These are phyloP conservation scores for Adiantum capillusveneris DNA, from an alignment of 75 land plant species.

Conservation along the genomic window DNA sequence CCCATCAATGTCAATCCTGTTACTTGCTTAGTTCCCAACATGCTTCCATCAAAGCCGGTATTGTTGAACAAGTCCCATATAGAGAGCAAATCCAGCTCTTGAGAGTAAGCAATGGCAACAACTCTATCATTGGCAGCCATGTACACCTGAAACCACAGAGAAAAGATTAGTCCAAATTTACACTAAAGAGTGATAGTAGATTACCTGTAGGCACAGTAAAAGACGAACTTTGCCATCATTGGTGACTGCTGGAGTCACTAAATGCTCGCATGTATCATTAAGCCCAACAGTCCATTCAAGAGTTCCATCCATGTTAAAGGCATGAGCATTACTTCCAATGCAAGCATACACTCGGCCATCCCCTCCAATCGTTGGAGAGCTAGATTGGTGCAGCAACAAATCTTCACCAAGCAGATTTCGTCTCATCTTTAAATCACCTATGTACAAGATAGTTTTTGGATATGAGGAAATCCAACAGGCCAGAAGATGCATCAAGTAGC, in stretches of 20 bases:
- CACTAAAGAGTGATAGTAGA: too few relatives aligned
- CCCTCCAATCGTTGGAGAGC: not conserved
- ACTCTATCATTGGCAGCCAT: not conserved
- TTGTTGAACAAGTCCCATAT: not conserved
- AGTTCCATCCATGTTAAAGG: not conserved
- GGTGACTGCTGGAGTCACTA: not conserved
- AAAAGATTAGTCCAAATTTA: too few relatives aligned
- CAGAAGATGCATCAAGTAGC: too few relatives aligned
- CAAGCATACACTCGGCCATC: slow-evolving; percentile 4
- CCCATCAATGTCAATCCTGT: slow-evolving; percentile 1
- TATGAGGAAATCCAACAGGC: too few relatives aligned
- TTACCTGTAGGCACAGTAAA: too few relatives aligned
- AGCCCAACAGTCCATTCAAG: not conserved
- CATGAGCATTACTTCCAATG: not conserved
- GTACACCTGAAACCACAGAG: not conserved
- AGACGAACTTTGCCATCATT: not conserved
- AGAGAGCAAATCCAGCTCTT: not conserved
- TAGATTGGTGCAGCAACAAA: not conserved
- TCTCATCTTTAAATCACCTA: not conserved
- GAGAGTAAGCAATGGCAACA: not conserved
- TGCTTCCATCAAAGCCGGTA: not conserved
- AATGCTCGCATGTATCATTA: not conserved
- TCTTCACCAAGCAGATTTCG: not conserved
- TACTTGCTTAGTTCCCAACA: slow-evolving; percentile 1
- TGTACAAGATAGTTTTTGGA: not conserved